Evolutionary conservation across 805 yeast genomes (phyloP).

Genomic region (Tetrapisispora taiwanensis): DNA sequence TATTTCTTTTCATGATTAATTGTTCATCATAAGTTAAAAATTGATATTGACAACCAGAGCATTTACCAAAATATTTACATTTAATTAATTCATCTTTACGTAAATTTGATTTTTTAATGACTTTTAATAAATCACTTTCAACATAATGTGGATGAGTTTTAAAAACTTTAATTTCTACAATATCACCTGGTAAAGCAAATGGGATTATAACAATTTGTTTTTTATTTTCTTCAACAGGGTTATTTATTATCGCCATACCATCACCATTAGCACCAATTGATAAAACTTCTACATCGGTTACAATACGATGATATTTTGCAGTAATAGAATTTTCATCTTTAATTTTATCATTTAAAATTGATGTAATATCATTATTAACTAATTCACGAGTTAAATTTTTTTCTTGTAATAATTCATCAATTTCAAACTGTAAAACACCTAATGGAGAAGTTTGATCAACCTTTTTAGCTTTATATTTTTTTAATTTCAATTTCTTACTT

Average conservation of each 20-base stretch:
- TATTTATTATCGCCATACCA: conserved; percentile 62
- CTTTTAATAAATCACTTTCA: conserved; percentile 60
- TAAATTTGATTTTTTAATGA: conserved; percentile 36
- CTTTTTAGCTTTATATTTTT: conserved; percentile 51
- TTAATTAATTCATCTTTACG: conserved; percentile 51
- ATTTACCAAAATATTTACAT: conserved; percentile 73
- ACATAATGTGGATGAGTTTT: conserved; percentile 67
- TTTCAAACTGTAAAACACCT: conserved; percentile 71
- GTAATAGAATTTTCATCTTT: conserved; percentile 27
- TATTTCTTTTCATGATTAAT: conserved; percentile 57
- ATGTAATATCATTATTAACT: conserved; percentile 55
- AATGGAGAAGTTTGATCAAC: conserved; percentile 70
- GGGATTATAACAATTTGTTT: conserved; percentile 72
- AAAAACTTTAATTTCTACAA: conserved; percentile 57
- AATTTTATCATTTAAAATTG: conserved; percentile 47
- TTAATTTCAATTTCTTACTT: conserved; percentile 31
- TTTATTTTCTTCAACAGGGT: conserved; percentile 39
- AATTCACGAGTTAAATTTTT: conserved; percentile 35
- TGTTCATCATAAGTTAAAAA: conserved; percentile 65
- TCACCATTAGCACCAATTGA: conserved; percentile 73
- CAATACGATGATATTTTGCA: conserved; percentile 47
- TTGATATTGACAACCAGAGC: conserved; percentile 95
- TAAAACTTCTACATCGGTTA: conserved; percentile 46
- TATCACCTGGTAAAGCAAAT: conserved; percentile 80
- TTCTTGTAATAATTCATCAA: conserved; percentile 43